Evolutionary conservation across 768 basidiomycete genomes (phyloP), one percentile per base, ranked within the genome.

Genomic region (Calocybe indica): DNA sequence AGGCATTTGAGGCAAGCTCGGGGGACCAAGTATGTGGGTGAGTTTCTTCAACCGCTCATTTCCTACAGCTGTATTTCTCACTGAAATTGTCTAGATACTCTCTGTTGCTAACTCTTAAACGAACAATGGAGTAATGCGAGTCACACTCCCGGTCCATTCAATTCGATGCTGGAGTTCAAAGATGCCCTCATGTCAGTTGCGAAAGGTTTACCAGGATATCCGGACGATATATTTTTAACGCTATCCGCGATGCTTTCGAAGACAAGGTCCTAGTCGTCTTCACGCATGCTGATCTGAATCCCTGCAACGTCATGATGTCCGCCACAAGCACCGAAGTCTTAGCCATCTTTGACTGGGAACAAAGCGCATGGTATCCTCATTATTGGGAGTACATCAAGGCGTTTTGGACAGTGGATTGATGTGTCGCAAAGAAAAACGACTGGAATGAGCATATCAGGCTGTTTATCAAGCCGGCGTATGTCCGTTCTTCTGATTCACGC

Each of bases 261-360:
- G 50, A 54, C 36, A 38, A 46, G 30, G 14, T 45, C 15, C 37
- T 33, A 37, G 43, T 55, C 29, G 30, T 42, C n/a, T 47, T 53
- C 40, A 48, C 49, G 29, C 46, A 51, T 40, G 41, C 49, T 12
- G 49, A 51, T 47, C 40, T 51, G 31, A 22, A 45, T 11, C 35
- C 40, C n/a, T 12, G 36, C 13, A 51, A 51, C 39, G 35, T 51
- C 40, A 50, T 50, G 29, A 47, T 50, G 29, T 50, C 49, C 7
- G 13, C 7, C 28, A 34, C 49, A 40, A 48, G 37, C 14, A 49
- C 52, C n/a, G 43, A 54, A 31, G 49, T 58, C 14, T 37, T 54
- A 14, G 57, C 44, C 28, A 54, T 58, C 45, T 37, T 58, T 35
- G 55, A 58, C 37, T 58, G 55, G 57, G 47, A 54, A n/a, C 48